These are phyloP conservation scores for Fraxinus anomala DNA, from an alignment of 257 asterid genomes.

Conservation along the genomic window DNA sequence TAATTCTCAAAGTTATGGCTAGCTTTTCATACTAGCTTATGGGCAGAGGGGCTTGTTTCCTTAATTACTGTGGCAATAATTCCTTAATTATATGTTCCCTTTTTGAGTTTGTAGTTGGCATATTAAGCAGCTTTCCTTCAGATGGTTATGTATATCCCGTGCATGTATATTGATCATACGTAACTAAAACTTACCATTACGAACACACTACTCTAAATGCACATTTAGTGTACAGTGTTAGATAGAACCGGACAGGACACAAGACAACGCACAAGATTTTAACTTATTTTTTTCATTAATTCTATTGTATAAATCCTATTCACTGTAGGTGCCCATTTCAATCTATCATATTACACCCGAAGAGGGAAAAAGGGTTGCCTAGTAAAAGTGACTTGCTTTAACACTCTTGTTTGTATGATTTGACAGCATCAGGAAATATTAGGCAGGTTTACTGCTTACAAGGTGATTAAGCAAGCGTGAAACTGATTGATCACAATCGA, in stretches of 20 bases:
- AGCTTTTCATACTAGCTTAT: not conserved
- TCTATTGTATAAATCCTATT: not conserved
- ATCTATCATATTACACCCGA: not conserved
- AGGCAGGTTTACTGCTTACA: constrained; percentile 85
- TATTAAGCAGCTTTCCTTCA: not conserved
- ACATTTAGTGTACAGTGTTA: not conserved
- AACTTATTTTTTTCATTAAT: not conserved
- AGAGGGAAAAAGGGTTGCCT: constrained; percentile 1
- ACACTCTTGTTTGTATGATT: constrained; percentile 24
- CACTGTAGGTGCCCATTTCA: not conserved
- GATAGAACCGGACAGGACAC: not conserved
- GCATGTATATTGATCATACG: not conserved
- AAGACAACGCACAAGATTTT: not conserved
- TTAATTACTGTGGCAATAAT: not conserved
- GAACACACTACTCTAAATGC: not conserved
- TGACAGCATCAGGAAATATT: constrained; percentile 89
- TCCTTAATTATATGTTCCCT: not conserved
- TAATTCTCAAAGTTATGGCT: not conserved
- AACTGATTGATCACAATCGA: constrained; percentile 5
- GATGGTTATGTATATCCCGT: not conserved
- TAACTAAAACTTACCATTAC: not conserved
- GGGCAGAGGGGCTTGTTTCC: not conserved
- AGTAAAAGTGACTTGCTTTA: constrained; percentile 10
- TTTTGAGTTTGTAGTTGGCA: not conserved
- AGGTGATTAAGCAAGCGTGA: constrained; percentile 46